These are phyloP conservation scores for Microsporum audouinii DNA, from an alignment of 2,329 filamentous ascomycete genomes.

Conservation along the genomic window DNA sequence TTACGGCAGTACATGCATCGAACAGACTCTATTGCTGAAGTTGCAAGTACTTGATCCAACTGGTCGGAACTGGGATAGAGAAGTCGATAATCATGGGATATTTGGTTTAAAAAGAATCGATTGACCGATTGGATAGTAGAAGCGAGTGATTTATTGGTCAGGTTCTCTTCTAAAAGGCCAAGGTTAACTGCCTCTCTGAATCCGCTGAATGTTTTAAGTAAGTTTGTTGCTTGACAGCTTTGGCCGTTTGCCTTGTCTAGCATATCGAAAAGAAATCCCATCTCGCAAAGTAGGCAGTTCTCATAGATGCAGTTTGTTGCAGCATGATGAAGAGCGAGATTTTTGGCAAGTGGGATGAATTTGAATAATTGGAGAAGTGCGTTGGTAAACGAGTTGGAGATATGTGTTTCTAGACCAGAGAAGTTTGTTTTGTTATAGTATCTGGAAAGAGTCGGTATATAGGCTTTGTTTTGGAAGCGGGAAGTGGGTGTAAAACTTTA, in stretches of 20 bases:
- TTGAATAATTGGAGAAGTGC: slow-evolving; percentile 81
- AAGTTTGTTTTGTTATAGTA: slow-evolving; percentile 91
- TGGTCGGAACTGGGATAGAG: slow-evolving; percentile 50
- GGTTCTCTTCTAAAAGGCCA: slow-evolving; percentile 73
- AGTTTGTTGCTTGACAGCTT: slow-evolving; percentile 91
- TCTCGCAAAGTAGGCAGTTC: slow-evolving; percentile 77
- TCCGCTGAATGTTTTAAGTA: slow-evolving; percentile 78
- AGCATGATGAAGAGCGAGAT: slow-evolving; percentile 77
- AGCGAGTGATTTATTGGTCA: slow-evolving; percentile 60
- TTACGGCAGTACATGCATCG: slow-evolving; percentile 77
- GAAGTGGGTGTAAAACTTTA: slow-evolving; percentile 41
- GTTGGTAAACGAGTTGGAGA: slow-evolving; percentile 93
- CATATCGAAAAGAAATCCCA: slow-evolving; percentile 97
- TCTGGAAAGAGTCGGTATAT: slow-evolving; percentile 33
- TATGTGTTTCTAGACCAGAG: slow-evolving; percentile 90
- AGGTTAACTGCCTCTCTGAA: slow-evolving; percentile 67
- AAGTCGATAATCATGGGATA: slow-evolving; percentile 62
- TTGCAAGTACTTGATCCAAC: slow-evolving; percentile 55
- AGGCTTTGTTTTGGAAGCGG: slow-evolving; percentile 5
- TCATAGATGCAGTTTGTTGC: slow-evolving; percentile 74
- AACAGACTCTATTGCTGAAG: slow-evolving; percentile 45
- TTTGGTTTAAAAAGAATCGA: slow-evolving; percentile 72
- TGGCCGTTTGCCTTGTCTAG: slow-evolving; percentile 87
- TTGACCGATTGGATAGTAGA: slow-evolving; percentile 77
- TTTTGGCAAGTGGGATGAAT: slow-evolving; percentile 79